Evolutionary conservation across 176 grass and related monocot species (phyloP), one percentile per base, ranked within the genome.

Genomic region (Cenchrus fungigraminus): DNA sequence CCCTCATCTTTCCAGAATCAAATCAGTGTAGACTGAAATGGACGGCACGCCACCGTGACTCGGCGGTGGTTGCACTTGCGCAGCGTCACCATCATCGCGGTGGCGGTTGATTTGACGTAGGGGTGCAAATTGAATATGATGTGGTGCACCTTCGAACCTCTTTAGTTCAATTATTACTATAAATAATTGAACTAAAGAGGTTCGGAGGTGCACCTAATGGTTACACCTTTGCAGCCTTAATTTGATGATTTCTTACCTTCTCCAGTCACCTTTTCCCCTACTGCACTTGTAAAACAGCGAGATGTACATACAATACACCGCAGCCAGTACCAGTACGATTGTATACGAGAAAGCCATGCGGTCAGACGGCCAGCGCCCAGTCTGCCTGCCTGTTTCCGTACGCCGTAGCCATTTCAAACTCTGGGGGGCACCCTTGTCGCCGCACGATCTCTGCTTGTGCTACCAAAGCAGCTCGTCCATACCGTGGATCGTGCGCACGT

Each of bases 161-260:
- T 25, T 25, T 25, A 25, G 22, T 25, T 25, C 22, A 25, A 25
- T 25, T 25, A 25, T 25, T 25, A 25, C 22, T 25, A 25, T 25
- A 25, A 25, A 25, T 25, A 25, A 25, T 25, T 25, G 22, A 25
- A 25, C 22, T 25, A 25, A 25, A 25, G 22, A 25, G 22, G 22
- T 25, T 25, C 22, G 22, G 22, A 25, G 22, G 22, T 25, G 22
- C 22, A 25, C 22, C 22, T 25, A 25, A 25, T 25, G 22, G 22
- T 25, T 25, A 25, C 22, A 25, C 22, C 22, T 25, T 25, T 25
- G 22, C 22, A 25, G 22, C 22, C 22, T 25, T 25, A 25, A 25
- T 25, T 77, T 40, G 71, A 71, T 25, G 22, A 25, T 82, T 62
- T 89, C 71, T 56, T 57, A 72, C 88, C 88, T 71, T 85, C n/a